phyloP scores from a whole-genome alignment of 2,329 filamentous ascomycete species.

The Penicillium sp. region DNA sequence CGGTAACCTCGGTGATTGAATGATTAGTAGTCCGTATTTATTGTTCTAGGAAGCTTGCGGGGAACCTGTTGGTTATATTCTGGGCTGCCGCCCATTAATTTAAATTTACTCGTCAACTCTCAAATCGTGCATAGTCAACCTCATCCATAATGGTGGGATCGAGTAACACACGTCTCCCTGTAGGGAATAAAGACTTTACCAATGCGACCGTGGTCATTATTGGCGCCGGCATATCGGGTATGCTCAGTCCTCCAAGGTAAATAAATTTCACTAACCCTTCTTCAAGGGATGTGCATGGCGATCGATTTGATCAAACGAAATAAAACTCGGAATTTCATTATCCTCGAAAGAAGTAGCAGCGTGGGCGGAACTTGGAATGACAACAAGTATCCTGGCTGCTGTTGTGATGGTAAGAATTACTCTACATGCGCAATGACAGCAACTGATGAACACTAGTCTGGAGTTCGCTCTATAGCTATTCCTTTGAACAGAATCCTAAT shows the following conservation, averaged over 20 bases:
- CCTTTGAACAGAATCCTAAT: conserved; percentile 59
- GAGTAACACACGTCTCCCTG: conserved; percentile 16
- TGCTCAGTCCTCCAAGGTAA: not conserved
- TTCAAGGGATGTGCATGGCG: conserved; percentile 54
- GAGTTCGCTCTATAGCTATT: conserved; percentile 59
- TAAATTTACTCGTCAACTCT: not conserved
- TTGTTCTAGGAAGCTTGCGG: not conserved
- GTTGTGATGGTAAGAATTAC: conserved; percentile 48
- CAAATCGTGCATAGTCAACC: not conserved
- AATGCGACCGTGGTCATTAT: conserved; percentile 58
- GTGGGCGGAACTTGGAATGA: conserved; percentile 34
- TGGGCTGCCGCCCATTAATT: not conserved
- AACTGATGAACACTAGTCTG: conserved; percentile 40
- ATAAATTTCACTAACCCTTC: conserved; percentile 1
- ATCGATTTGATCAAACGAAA: conserved; percentile 54
- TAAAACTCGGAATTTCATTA: conserved; percentile 23
- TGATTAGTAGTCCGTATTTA: not conserved
- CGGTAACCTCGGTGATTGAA: not conserved
- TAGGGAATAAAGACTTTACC: conserved; percentile 52
- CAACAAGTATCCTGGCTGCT: conserved; percentile 59
- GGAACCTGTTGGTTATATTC: not conserved
- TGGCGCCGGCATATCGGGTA: conserved; percentile 56
- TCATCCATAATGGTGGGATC: conserved; percentile 7
- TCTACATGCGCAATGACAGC: not conserved
- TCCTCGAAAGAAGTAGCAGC: conserved; percentile 22